Percentiles rank a stretch among this genome's conserved stretches.
Conservation (phyloP, 176 grass and related monocot genomes). For the Eleusine coracana region DNA sequence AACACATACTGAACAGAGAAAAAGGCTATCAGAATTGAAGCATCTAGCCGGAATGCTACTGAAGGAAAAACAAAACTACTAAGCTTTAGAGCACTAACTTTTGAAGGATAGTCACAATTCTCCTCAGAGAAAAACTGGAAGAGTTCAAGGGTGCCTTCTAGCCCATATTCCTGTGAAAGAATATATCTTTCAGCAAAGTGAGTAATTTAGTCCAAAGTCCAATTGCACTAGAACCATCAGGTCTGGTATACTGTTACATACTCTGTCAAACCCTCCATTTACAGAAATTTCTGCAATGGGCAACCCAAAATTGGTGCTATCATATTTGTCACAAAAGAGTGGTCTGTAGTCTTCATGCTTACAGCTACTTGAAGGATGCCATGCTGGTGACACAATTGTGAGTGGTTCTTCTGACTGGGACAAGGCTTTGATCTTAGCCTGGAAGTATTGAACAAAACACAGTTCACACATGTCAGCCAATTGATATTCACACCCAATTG, state of each 20-base stretch:
- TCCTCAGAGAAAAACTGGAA: constrained; percentile 81
- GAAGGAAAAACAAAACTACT: not conserved
- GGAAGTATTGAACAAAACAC: constrained; percentile 23
- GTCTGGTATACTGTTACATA: constrained; percentile 19
- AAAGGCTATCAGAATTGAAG: constrained; percentile 1
- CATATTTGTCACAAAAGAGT: constrained; percentile 55
- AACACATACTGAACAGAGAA: not conserved
- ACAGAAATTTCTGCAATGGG: constrained; percentile 59
- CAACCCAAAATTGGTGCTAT: constrained; percentile 28
- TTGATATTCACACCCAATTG: not conserved
- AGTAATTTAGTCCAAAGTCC: not conserved
- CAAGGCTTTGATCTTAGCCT: constrained; percentile 65
- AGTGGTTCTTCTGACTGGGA: constrained; percentile 47
- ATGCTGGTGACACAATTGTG: constrained; percentile 65
- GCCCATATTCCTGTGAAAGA: constrained; percentile 69
- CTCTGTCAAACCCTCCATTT: constrained; percentile 78
- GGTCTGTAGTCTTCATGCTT: constrained; percentile 57
- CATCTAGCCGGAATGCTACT: constrained; percentile 3
- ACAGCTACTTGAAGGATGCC: constrained; percentile 47
- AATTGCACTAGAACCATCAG: constrained; percentile 11
- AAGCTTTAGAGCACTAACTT: constrained; percentile 49
- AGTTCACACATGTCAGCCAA: constrained; percentile 14
- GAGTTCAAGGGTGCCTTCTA: constrained; percentile 71
- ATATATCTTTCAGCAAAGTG: constrained; percentile 34
- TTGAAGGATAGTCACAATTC: constrained; percentile 51